Conservation (phyloP, 306 rosid genomes). For the Sicyos edulis region DNA sequence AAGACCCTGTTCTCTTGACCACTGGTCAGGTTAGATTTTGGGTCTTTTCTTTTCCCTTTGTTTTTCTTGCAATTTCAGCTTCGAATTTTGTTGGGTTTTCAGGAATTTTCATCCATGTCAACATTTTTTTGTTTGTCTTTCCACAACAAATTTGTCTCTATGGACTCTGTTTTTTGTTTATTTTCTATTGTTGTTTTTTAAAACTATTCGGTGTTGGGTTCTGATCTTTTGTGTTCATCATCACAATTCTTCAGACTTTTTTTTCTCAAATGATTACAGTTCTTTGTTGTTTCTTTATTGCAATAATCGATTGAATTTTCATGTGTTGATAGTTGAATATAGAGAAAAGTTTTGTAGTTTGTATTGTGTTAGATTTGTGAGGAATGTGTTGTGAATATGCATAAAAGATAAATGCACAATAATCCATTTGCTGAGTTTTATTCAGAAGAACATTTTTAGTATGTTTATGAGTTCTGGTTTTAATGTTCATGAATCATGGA, state of each 20-base stretch:
- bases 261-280: not conserved
- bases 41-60: no score
- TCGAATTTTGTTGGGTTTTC: no score
- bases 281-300: no score
- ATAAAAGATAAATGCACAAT: no score
- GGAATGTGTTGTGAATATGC: no score
- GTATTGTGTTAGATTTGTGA: no score
- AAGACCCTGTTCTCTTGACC: constrained; percentile 66
- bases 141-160: not conserved
- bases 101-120: not conserved
- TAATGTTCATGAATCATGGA: not conserved
- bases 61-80: not conserved
- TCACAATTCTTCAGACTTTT: not conserved
- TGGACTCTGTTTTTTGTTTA: not conserved
- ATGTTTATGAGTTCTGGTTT: not conserved
- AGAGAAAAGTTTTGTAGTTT: no score
- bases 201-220: no score
- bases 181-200: no score
- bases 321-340: no score
- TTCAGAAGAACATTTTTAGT: not conserved
- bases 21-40: constrained; percentile 56
- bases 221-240: not conserved
- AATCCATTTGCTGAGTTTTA: no score
- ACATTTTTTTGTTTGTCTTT: not conserved
- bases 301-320: no score